Conservation (phyloP, 208 protist species). For the Zelonia costaricensis region DNA sequence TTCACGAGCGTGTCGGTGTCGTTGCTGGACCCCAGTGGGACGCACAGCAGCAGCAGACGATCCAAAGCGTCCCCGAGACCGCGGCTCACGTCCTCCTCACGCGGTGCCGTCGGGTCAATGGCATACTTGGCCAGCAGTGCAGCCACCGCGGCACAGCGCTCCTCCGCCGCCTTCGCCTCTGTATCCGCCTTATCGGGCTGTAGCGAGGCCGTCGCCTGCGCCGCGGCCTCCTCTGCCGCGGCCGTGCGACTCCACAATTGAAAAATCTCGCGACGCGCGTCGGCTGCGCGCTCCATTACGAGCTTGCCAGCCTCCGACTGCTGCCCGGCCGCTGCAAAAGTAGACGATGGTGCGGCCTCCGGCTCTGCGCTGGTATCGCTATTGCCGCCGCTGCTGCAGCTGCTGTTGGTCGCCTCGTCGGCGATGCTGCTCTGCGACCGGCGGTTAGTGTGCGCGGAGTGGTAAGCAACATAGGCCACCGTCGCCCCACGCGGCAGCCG, state of each 20-base stretch:
- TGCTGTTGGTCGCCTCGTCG: too few species aligned
- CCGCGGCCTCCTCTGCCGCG: slow-evolving; percentile 13
- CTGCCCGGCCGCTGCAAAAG: not conserved
- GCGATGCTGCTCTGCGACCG: too few species aligned
- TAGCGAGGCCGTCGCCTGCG: not conserved
- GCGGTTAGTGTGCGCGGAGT: too few species aligned
- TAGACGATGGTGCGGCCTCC: not conserved
- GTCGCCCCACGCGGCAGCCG: too few species aligned
- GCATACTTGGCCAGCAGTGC: slow-evolving; percentile 54
- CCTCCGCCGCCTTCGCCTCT: slow-evolving; percentile 24
- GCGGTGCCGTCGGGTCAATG: slow-evolving; percentile 54
- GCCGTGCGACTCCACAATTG: slow-evolving; percentile 52
- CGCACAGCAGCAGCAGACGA: slow-evolving; percentile 78
- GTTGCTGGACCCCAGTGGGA: slow-evolving; percentile 50
- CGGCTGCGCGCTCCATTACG: slow-evolving; percentile 73
- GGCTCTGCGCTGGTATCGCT: too few species aligned
- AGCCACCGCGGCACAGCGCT: slow-evolving; percentile 28
- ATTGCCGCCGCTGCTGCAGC: too few species aligned
- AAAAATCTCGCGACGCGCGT: slow-evolving; percentile 72
- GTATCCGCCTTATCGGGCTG: slow-evolving; percentile 3
- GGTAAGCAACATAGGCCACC: too few species aligned
- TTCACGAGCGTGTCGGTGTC: slow-evolving; percentile 54
- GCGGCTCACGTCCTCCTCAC: slow-evolving; percentile 75
- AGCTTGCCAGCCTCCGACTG: not conserved
- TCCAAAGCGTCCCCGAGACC: slow-evolving; percentile 87